These are phyloP conservation scores for Isoetes taiwanensis DNA, from an alignment of 75 land plant genomes.

Conservation along the genomic window DNA sequence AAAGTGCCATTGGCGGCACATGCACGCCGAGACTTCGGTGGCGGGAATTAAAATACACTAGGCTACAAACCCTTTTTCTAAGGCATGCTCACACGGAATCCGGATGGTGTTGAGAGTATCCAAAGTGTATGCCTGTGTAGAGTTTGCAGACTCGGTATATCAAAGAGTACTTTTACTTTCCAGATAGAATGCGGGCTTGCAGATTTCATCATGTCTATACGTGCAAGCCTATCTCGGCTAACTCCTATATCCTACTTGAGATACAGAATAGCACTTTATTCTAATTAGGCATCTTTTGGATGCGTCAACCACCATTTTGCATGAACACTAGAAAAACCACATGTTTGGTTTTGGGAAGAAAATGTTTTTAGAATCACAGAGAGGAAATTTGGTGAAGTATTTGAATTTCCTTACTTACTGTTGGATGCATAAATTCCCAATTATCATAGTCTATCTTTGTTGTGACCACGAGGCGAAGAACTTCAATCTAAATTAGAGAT, in stretches of 20 bases:
- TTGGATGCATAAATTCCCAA: too few species aligned
- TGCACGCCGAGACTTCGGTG: too few species aligned
- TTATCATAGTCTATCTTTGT: too few species aligned
- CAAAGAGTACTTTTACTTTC: conserved; percentile 42
- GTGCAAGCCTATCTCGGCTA: not conserved
- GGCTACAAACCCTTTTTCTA: too few species aligned
- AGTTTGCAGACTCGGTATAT: conserved; percentile 85
- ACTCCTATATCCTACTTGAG: not conserved
- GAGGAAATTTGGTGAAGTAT: conserved; percentile 68
- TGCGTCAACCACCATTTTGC: conserved; percentile 69
- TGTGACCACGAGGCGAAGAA: too few species aligned
- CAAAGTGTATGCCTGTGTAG: conserved; percentile 98
- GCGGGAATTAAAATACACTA: too few species aligned
- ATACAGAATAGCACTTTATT: conserved; percentile 73
- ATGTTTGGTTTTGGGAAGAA: conserved; percentile 79
- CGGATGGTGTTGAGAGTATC: conserved; percentile 76
- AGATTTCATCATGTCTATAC: not conserved
- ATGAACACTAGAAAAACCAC: conserved; percentile 65
- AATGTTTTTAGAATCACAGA: conserved; percentile 89
- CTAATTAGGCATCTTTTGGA: conserved; percentile 48
- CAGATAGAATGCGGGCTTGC: too few species aligned
- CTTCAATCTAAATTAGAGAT: too few species aligned
- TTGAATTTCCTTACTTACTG: not conserved
- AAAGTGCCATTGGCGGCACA: too few species aligned
- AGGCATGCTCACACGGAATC: too few species aligned